These are phyloP conservation scores for Penicillium canariense DNA, from an alignment of 495 filamentous ascomycete genomes.

Conservation along the genomic window DNA sequence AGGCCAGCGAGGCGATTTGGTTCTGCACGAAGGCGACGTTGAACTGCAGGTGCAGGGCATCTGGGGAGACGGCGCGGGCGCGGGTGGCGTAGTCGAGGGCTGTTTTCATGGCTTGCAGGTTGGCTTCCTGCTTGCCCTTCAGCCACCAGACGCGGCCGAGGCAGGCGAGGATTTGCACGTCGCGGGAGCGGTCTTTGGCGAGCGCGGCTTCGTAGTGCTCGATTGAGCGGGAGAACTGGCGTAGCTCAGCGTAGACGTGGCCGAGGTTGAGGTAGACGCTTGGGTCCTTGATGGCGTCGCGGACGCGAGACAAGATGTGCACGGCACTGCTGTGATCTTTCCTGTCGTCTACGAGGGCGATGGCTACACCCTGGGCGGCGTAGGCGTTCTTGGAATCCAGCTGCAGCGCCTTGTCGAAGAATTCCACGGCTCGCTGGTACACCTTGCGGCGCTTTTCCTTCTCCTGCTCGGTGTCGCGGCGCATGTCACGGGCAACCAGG, in stretches of 20 bases:
- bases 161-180: slow-evolving; percentile 81
- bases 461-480: slow-evolving; percentile 80
- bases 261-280: slow-evolving; percentile 89
- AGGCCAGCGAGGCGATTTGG: slow-evolving; percentile 80
- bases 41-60: slow-evolving; percentile 89
- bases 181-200: slow-evolving; percentile 72
- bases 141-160: slow-evolving; percentile 92
- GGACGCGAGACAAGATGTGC: slow-evolving; percentile 81
- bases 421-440: slow-evolving; percentile 91
- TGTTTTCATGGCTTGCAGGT: slow-evolving; percentile 74
- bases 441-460: slow-evolving; percentile 82
- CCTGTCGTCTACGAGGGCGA: slow-evolving; percentile 89
- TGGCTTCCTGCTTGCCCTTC: slow-evolving; percentile 78
- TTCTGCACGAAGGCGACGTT: slow-evolving; percentile 98
- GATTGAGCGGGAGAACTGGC: slow-evolving; percentile 84
- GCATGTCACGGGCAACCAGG: slow-evolving; percentile 86
- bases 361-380: slow-evolving; percentile 92
- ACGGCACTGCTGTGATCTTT: slow-evolving; percentile 79
- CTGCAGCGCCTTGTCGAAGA: slow-evolving; percentile 96
- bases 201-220: slow-evolving; percentile 92
- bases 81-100: slow-evolving; percentile 86
- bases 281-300: slow-evolving; percentile 82
- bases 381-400: slow-evolving; percentile 91
- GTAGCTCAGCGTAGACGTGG: slow-evolving; percentile 84
- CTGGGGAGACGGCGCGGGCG: slow-evolving; percentile 73